A percentile compares a stretch with the other conserved stretches of the same genome.
Evolutionary conservation across 306 rosid genomes (phyloP).

Genomic region (Canavalia gladiata): DNA sequence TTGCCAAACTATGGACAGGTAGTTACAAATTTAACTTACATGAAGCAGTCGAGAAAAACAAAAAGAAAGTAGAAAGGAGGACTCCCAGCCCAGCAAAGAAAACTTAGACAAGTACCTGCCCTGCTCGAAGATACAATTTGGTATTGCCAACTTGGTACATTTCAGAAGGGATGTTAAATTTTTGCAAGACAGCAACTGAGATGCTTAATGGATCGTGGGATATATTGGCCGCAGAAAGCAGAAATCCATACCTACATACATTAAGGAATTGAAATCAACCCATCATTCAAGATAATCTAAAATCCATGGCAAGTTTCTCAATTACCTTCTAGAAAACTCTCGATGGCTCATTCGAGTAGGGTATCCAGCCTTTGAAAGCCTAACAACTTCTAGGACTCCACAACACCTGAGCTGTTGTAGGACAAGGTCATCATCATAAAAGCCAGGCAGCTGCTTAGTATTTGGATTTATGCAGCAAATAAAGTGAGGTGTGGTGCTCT

Average conservation of each 20-base stretch:
- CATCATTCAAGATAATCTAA: constrained; percentile 41
- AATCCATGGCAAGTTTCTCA: constrained; percentile 34
- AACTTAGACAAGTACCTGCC: constrained; percentile 71
- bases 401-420: constrained; percentile 79
- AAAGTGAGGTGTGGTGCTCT: constrained; percentile 83
- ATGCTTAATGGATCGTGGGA: constrained; percentile 77
- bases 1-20: constrained; percentile 19
- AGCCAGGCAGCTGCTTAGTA: constrained; percentile 73
- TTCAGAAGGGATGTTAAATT: constrained; percentile 74
- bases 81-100: constrained; percentile 26
- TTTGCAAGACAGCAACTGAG: constrained; percentile 76
- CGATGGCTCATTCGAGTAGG: constrained; percentile 84
- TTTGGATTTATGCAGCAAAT: constrained; percentile 91
- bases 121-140: constrained; percentile 82
- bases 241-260: constrained; percentile 72
- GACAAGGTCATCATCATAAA: constrained; percentile 74
- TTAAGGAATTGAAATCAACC: constrained; percentile 31
- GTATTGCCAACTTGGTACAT: constrained; percentile 90
- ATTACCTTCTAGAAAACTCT: constrained; percentile 85
- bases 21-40: constrained; percentile 12
- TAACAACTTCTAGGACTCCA: constrained; percentile 75
- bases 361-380: constrained; percentile 83
- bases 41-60: constrained; percentile 16
- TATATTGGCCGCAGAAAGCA: constrained; percentile 58
- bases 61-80: constrained; percentile 12